Base-by-base conservation (phyloP, 306 rosid species). In the Trichosanthes truncata region DNA sequence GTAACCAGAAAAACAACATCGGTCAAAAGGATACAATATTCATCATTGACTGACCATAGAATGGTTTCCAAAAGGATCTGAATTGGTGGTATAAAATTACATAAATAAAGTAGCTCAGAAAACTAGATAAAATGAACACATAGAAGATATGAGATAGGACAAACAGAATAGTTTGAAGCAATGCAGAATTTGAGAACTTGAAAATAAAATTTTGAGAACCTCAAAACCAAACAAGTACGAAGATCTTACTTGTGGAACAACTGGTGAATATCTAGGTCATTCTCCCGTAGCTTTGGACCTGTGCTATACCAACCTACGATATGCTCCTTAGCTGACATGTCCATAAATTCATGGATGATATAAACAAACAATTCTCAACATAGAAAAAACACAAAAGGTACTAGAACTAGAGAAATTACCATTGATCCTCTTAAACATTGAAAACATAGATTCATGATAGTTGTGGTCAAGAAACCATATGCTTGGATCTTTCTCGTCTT, bases 381-480 rank as follows among this genome's bases (percentile, higher is more conserved):
- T 11, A 43, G 20, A 51, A 21, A 76, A 59, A 31, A 18, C 38
- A 25, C 3, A 61, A 35, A 29, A 57, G 46, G 33, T 3, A 40
- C 18, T 79, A 55, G 25, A 57, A 21, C 10, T 31, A 82, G 62
- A 35, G 57, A 46, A 63, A 15, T 12, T 33, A 94, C 98, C 98
- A 77, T 94, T 94, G 68, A 94, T 94, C 81, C 98, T 92, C 89
- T 94, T 94, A 84, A 94, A 94, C 98, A 94, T 94, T 13, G 98
- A 94, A 82, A 88, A 92, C 97, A 94, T 92, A 0, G 96, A 81
- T 59, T 94, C 98, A 1, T 94, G 97, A 80, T 94, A 94, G 79
- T 94, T 92, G 86, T 92, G 98, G 78, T 94, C 98, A 65, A 92
- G 94, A 86, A 92, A 94, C 97, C 98, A 94, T 73, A 94, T 94